phyloP scores from a whole-genome alignment of 495 filamentous ascomycete genomes.

The Letharia columbiana region DNA sequence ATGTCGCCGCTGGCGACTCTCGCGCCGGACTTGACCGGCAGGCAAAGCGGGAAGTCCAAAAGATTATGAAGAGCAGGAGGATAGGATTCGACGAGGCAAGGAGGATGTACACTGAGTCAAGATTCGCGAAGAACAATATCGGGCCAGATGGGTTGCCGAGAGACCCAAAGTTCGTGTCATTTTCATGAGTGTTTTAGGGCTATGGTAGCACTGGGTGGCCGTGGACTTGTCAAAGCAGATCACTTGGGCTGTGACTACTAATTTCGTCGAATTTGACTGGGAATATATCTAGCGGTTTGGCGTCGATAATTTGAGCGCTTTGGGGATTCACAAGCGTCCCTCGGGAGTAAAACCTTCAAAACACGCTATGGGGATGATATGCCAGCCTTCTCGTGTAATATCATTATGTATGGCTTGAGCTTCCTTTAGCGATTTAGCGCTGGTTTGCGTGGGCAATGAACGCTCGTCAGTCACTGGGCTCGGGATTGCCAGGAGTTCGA shows the following conservation, averaged over 20 bases:
- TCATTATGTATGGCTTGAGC: background rate
- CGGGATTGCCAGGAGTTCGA: background rate
- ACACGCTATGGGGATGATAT: background rate
- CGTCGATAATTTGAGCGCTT: background rate
- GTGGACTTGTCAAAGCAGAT: background rate
- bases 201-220: background rate
- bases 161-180: slow-evolving; percentile 93
- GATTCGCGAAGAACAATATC: slow-evolving; percentile 79
- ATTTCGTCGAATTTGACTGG: no score
- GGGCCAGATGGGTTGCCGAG: slow-evolving; percentile 76
- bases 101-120: slow-evolving; percentile 69
- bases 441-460: background rate
- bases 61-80: slow-evolving; percentile 73
- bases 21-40: slow-evolving; percentile 70
- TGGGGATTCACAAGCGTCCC: background rate
- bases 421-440: background rate
- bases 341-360: background rate
- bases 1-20: slow-evolving; percentile 66
- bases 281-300: background rate
- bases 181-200: slow-evolving; percentile 47
- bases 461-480: background rate
- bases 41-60: slow-evolving; percentile 70
- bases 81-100: slow-evolving; percentile 88
- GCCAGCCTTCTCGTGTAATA: background rate
- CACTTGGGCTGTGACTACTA: background rate